Percentiles rank a stretch among this genome's conserved stretches.
phyloP scores from a whole-genome alignment of 2,329 filamentous ascomycete genomes.

The Rutstroemia sydowiana region DNA sequence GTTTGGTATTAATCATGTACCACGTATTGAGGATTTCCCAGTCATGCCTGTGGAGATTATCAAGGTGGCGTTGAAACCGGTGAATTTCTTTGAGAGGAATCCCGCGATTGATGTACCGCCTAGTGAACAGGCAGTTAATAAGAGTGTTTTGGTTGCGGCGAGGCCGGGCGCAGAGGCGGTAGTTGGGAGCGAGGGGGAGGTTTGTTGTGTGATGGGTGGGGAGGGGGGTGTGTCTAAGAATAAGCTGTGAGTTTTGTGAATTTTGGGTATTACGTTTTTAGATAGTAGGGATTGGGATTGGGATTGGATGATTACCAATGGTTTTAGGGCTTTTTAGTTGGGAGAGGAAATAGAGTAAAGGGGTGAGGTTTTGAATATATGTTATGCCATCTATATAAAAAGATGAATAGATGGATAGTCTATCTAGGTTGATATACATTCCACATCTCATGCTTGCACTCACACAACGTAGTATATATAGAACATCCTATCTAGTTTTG shows the following conservation, averaged over 20 bases:
- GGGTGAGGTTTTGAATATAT: no score
- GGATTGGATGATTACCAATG: not conserved
- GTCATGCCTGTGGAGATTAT: constrained; percentile 58
- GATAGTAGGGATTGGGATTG: not conserved
- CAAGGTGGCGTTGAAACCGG: constrained; percentile 41
- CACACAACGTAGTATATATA: no score
- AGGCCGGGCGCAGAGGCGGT: not conserved
- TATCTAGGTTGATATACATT: no score
- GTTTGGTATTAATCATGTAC: constrained; percentile 56
- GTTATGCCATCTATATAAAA: no score
- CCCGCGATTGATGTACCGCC: constrained; percentile 44
- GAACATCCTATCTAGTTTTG: no score
- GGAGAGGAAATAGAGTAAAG: no score
- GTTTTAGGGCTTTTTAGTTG: no score
- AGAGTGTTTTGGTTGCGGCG: constrained; percentile 20
- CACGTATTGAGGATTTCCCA: constrained; percentile 58
- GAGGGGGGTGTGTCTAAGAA: no score
- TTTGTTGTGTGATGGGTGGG: constrained; percentile 8
- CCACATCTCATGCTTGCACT: no score
- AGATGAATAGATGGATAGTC: no score
- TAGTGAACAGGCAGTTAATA: constrained; percentile 37
- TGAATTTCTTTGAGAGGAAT: constrained; percentile 46
- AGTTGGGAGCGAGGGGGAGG: not conserved
- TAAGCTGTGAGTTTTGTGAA: constrained; percentile 6
- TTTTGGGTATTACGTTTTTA: no score